These are phyloP conservation scores for Mycena sanguinolenta DNA, from an alignment of 768 basidiomycete genomes.

Conservation along the genomic window DNA sequence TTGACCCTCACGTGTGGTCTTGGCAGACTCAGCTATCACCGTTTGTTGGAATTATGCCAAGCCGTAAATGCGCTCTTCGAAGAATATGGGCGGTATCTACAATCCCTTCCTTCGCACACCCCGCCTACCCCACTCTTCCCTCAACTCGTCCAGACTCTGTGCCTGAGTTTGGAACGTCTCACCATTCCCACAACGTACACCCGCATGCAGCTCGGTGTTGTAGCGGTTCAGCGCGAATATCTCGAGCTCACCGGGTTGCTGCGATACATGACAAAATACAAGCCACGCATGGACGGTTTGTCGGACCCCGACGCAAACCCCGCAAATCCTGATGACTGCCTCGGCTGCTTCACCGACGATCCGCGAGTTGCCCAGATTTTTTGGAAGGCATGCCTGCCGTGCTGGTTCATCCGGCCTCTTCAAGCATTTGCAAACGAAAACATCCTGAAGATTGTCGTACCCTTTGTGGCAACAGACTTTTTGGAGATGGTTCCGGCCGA, in stretches of 20 bases:
- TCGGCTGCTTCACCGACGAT: constrained; percentile 19
- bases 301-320: constrained; percentile 6
- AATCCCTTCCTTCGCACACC: too few species aligned
- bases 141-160: too few species aligned
- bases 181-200: background rate
- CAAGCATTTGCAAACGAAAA: background rate
- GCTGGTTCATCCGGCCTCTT: too few species aligned
- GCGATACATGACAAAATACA: too few species aligned
- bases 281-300: constrained; percentile 17
- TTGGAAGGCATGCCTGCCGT: constrained; percentile 10
- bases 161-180: background rate
- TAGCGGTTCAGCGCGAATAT: too few species aligned
- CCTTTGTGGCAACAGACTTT: background rate
- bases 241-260: too few species aligned
- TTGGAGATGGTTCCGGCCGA: constrained; percentile 2
- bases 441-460: constrained; percentile 2
- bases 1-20: too few species aligned
- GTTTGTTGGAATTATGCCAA: background rate
- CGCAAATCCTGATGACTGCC: background rate
- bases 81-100: constrained; percentile 10
- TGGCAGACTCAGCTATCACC: too few species aligned
- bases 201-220: too few species aligned
- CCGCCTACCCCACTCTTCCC: background rate
- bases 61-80: background rate
- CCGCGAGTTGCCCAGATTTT: constrained; percentile 11